Evolutionary conservation across 352 stramenopile genomes (phyloP), one percentile per base, ranked within the genome.

Genomic region (Aphanomyces cochlioides): DNA sequence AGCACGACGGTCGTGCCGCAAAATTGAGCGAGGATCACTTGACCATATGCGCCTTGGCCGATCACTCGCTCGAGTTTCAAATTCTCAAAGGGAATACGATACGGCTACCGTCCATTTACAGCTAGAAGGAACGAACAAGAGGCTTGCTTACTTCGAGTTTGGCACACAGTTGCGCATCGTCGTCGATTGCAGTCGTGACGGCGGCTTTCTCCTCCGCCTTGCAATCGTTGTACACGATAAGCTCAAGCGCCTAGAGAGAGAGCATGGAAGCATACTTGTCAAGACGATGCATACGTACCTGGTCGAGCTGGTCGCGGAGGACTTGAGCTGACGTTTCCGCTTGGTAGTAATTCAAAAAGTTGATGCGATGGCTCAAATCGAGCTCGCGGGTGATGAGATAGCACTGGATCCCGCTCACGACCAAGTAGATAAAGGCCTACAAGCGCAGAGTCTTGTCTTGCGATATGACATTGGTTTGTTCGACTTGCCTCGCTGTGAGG

Each of bases 11-110:
- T 3, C 28, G 59, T 67, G 3, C 59, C 59, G 28, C 28, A 67
- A n/a, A 56, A 67, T 21, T 67, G 41, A 13, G 59, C 59, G 8
- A 67, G 38, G 15, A 67, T 67, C 10, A 67, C 59, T 56, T 67
- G 41, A 7, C 59, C 59, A 50, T 43, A 67, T 28, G 38, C 59
- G 5, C 59, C 59, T 56, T 56, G 10, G 3, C 59, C 59, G 21
- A 67, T 67, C 41, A 67, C 59, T 17, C 59, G 59, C 28, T 67
- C 17, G 21, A 67, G 21, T 7, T 37, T 56, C 5, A 67, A 45
- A 5, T 67, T n/a, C 41, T 67, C 59, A 4, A 67, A 38, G 7
- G 59, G 59, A 37, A 67, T 67, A 7, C 59, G 59, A 19, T 67
- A 67, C 7, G 59, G 59, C 59, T 67, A 67, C 3, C 28, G 12